Evolutionary conservation across 257 asterid genomes (phyloP), one percentile per base, ranked within the genome.

Genomic region (Rauvolfia tetraphylla): DNA sequence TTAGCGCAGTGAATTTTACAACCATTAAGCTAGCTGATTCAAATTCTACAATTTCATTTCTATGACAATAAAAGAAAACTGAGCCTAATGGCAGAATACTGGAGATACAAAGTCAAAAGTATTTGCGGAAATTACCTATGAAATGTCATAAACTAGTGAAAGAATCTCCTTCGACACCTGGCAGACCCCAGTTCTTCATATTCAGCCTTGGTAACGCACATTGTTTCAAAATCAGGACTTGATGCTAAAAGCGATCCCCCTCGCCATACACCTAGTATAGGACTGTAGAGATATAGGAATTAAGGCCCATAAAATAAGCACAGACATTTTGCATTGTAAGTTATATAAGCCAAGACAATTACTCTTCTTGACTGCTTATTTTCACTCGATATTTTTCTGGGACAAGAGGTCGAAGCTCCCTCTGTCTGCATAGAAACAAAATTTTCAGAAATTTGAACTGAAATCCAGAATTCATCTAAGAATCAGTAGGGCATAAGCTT

Each of bases 241-340:
- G 99, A 95, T 68, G 97, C 98, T 82, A 95, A 85, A 66, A 95
- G 96, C 13, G 99, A 95, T 4, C 99, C 99, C 39, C 99, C 99
- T 22, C 98, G 89, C 99, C 99, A 95, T 76, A 90, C 99, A 74
- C 99, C 97, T 79, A 91, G 79, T 42, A 95, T 88, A 63, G 98
- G 98, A 88, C 99, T 95, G 91, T 65, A 71, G 44, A 78, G 75
- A 42, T 77, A 79, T 62, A 58, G 5, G 79, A 76, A 25, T 48
- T 73, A 75, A 27, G 46, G 59, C 36, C 44, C 33, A 31, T 80
- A 29, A 39, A 70, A 67, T 22, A 46, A 39, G 73, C 20, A 63
- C 31, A 54, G 71, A 72, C 72, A 68, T 58, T 31, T 49, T 65
- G 76, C 56, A 58, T 70, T 53, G 61, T 81, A 75, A 76, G 33